Percentiles rank a stretch among this genome's conserved stretches.
phyloP scores from a whole-genome alignment of 345 rosid species.

The Hibiscus tridactylites region DNA sequence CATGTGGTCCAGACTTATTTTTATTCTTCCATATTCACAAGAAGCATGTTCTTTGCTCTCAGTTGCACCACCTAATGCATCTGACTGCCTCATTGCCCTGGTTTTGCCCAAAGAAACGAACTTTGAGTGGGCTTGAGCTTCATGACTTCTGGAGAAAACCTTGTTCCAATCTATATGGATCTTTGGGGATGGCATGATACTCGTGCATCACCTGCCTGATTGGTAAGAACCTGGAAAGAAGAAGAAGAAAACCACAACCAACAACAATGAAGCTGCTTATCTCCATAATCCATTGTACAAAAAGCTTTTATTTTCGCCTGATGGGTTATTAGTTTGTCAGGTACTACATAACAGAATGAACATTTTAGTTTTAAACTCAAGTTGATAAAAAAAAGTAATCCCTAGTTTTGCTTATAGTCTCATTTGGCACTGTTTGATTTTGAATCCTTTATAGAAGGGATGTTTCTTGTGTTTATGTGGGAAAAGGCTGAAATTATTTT shows the following conservation, averaged over 20 bases:
- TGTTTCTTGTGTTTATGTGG: background rate
- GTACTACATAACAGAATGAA: background rate
- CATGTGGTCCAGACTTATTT: conserved; percentile 89
- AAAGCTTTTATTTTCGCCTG: background rate
- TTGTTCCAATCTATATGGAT: background rate
- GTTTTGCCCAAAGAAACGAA: conserved; percentile 86
- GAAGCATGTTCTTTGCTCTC: conserved; percentile 77
- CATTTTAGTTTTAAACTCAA: too few relatives aligned
- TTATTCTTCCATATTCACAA: conserved; percentile 70
- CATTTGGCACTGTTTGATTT: background rate
- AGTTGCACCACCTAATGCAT: conserved; percentile 38
- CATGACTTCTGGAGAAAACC: background rate
- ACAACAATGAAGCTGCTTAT: background rate
- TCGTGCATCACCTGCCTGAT: background rate
- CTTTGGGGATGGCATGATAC: background rate
- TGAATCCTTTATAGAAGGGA: background rate
- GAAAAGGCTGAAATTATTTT: background rate
- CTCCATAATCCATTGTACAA: background rate
- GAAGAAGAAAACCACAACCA: too few relatives aligned
- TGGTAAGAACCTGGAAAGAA: background rate
- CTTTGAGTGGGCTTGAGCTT: conserved; percentile 48
- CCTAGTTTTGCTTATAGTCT: background rate
- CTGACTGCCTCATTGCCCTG: conserved; percentile 66
- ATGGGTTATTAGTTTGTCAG: background rate
- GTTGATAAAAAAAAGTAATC: background rate